Evolutionary conservation across 768 basidiomycete species (phyloP).

Genomic region (Phaeolepiota aurea): DNA sequence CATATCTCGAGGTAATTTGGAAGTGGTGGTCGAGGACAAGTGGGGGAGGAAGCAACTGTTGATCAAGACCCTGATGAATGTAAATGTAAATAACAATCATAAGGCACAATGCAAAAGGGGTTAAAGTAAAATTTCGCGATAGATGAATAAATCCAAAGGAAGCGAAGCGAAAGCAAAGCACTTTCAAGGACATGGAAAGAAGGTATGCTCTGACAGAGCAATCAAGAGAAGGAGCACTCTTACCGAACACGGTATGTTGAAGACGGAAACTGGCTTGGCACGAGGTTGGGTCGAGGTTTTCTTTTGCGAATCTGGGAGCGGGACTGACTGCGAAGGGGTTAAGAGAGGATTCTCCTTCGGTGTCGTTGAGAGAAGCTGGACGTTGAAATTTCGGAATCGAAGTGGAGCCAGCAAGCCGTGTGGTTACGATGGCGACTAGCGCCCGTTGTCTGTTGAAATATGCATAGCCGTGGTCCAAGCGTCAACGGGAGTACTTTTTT

Average conservation of each 20-base stretch:
- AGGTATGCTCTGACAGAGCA: too few species aligned
- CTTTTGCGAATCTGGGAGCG: background rate
- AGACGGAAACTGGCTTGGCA: background rate
- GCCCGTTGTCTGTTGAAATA: background rate
- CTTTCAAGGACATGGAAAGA: background rate
- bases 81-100: too few species aligned
- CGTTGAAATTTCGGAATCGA: background rate
- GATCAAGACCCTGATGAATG: background rate
- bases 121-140: background rate
- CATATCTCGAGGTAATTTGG: background rate
- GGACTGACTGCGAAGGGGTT: background rate
- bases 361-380: constrained; percentile 1
- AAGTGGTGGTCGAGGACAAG: background rate
- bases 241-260: background rate
- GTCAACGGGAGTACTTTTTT: background rate
- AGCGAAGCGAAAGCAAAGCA: background rate
- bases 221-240: too few species aligned
- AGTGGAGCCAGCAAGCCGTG: background rate
- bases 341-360: background rate
- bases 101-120: background rate
- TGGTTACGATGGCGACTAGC: constrained; percentile 2
- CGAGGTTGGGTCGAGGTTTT: background rate
- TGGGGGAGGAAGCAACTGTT: background rate
- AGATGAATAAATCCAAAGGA: constrained; percentile 1
- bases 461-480: too few species aligned